phyloP scores from a whole-genome alignment of 495 filamentous ascomycete genomes.

The Cercophora scortea region DNA sequence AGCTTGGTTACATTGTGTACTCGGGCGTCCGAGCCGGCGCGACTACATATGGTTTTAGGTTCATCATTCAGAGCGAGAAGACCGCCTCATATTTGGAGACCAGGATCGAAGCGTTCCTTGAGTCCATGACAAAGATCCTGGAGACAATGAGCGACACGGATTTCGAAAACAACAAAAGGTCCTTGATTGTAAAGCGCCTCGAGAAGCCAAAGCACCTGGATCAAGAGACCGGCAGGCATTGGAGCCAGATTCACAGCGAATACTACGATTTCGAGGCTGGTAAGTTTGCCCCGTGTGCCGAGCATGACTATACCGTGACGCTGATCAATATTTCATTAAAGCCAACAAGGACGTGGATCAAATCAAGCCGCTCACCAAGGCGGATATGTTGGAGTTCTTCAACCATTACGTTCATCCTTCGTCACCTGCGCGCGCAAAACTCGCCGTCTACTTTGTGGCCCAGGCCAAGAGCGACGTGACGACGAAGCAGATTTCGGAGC shows the following conservation, averaged over 20 bases:
- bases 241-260: conserved; percentile 77
- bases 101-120: conserved; percentile 79
- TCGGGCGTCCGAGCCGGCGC: conserved; percentile 61
- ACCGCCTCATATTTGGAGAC: conserved; percentile 74
- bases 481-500: conserved; percentile 45
- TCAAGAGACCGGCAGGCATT: conserved; percentile 76
- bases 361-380: conserved; percentile 67
- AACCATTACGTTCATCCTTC: conserved; percentile 64
- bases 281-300: conserved; percentile 30
- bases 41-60: conserved; percentile 74
- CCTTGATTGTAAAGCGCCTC: conserved; percentile 76
- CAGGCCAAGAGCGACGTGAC: conserved; percentile 45
- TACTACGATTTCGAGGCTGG: conserved; percentile 82
- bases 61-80: conserved; percentile 92
- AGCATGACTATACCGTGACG: too few relatives aligned
- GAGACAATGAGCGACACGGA: conserved; percentile 73
- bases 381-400: conserved; percentile 74
- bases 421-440: conserved; percentile 67
- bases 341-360: conserved; percentile 69
- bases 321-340: conserved; percentile 19
- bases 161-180: conserved; percentile 86
- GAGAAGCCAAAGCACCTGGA: conserved; percentile 91
- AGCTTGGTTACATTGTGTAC: conserved; percentile 95
- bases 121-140: conserved; percentile 53
- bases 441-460: conserved; percentile 75